Conservation (phyloP, 768 basidiomycete genomes). For the Hygrophorus pudorinus region DNA sequence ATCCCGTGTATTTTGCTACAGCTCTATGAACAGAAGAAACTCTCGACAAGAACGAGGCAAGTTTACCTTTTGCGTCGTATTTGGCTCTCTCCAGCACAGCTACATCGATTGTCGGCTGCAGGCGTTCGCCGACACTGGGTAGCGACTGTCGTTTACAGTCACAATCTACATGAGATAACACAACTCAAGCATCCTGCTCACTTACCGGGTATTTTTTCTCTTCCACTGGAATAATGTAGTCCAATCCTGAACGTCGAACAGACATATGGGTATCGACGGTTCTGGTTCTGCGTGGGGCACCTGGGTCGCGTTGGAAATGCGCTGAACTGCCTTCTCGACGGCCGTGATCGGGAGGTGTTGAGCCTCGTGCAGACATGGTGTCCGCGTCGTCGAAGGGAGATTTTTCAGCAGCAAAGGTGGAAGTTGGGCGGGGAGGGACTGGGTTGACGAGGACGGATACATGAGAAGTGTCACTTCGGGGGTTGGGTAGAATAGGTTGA, state of each 20-base stretch:
- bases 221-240: slow-evolving; percentile 30
- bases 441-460: too few species aligned
- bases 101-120: slow-evolving; percentile 40
- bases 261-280: slow-evolving; percentile 11
- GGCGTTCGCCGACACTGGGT: slow-evolving; percentile 39
- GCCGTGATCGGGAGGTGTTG: too few species aligned
- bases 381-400: too few species aligned
- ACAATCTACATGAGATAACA: neutral
- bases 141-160: slow-evolving; percentile 5
- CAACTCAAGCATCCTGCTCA: too few species aligned
- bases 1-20: slow-evolving; percentile 31
- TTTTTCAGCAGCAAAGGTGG: too few species aligned
- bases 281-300: slow-evolving; percentile 3
- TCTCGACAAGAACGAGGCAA: slow-evolving; percentile 5
- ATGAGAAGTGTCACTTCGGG: too few species aligned
- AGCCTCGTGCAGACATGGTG: too few species aligned
- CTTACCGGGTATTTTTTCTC: slow-evolving; percentile 14
- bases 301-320: neutral
- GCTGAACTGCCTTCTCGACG: too few species aligned
- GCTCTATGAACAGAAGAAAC: neutral
- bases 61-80: slow-evolving; percentile 32
- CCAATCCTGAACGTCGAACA: slow-evolving; percentile 21
- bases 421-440: too few species aligned
- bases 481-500: too few species aligned
- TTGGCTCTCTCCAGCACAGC: slow-evolving; percentile 39